Evolutionary conservation across 2,329 filamentous ascomycete species (phyloP), one percentile per base, ranked within the genome.

Genomic region (Trichoderma lentiforme): DNA sequence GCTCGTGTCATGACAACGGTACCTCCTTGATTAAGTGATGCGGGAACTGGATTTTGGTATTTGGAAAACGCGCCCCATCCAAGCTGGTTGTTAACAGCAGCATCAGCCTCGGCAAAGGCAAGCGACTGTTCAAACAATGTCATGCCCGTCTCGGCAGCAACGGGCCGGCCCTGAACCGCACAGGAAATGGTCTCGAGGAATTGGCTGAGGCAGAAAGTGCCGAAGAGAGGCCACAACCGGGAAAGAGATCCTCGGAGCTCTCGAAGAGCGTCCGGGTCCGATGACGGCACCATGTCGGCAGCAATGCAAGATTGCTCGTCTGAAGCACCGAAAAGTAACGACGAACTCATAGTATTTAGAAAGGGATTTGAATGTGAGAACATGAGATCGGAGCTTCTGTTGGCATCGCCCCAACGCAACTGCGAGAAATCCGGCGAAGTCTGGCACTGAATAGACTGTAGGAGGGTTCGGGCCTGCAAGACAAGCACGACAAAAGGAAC

Each of bases 121-220:
- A 99, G 86, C 0, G 95, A 98, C 78, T 98, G 95, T 80, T 99
- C 96, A 77, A 98, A 97, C 2, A 98, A 88, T 0, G 95, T 97
- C 93, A 98, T 97, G 21, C 94, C 95, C 1, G 94, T 97, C 82
- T 98, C 96, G 0, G 93, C 92, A 74, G 92, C 89, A 0, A 93
- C 88, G 3, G 90, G 88, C 3, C 92, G 90, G 36, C 95, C 95
- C 80, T 97, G 94, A 7, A 98, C 87, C 11, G 95, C 93, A 80
- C 94, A 97, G 4, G 92, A 92, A 11, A 98, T 83, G 0, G 93
- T 96, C 81, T 98, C 96, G 24, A 97, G 84, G 76, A 98, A 95
- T 79, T 97, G 93, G 76, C 94, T 95, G 2, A 93, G 79, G 72
- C 89, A 90, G 53, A 91, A 86, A 0, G 89, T 90, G 53, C 91